phyloP scores from a whole-genome alignment of 768 basidiomycete genomes.

The Trametes cinnabarina region DNA sequence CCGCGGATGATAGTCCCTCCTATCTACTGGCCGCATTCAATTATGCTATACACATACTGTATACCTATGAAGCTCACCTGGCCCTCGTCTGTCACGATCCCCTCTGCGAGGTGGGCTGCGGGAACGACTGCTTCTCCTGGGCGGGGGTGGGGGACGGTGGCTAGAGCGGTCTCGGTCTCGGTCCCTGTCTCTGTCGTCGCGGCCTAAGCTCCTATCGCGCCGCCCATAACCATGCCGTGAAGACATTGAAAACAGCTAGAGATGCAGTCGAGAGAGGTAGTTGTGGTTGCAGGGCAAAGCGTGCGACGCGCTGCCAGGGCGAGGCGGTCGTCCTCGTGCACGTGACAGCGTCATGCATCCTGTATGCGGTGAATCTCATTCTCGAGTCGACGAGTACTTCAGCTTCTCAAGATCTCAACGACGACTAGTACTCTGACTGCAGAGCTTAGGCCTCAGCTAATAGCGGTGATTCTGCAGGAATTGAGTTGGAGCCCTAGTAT shows the following conservation, averaged over 20 bases:
- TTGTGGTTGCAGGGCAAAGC: neutral
- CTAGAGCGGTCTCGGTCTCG: conserved; percentile 19
- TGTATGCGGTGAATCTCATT: too few relatives aligned
- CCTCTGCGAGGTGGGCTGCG: conserved; percentile 26
- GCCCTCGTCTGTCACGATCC: conserved; percentile 21
- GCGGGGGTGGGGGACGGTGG: conserved; percentile 17
- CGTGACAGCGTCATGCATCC: conserved; percentile 9
- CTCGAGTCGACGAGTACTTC: too few relatives aligned
- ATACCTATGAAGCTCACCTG: too few relatives aligned
- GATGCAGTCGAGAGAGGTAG: neutral
- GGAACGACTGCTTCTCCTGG: conserved; percentile 26
- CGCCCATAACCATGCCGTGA: conserved; percentile 32
- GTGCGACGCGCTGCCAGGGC: neutral
- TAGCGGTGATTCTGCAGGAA: too few relatives aligned
- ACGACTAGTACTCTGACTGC: too few relatives aligned
- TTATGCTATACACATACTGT: neutral
- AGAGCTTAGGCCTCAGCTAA: too few relatives aligned
- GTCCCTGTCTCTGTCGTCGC: conserved; percentile 25
- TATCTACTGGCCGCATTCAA: conserved; percentile 13
- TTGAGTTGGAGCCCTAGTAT: too few relatives aligned
- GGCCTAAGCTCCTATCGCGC: conserved; percentile 31
- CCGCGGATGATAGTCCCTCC: conserved; percentile 25
- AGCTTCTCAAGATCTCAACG: too few relatives aligned
- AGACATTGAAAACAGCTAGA: conserved; percentile 27
- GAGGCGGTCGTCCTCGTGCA: neutral